Percentiles rank a stretch among this genome's conserved stretches.
Conservation (phyloP, 441 rosid species). For the Kokia cookei region DNA sequence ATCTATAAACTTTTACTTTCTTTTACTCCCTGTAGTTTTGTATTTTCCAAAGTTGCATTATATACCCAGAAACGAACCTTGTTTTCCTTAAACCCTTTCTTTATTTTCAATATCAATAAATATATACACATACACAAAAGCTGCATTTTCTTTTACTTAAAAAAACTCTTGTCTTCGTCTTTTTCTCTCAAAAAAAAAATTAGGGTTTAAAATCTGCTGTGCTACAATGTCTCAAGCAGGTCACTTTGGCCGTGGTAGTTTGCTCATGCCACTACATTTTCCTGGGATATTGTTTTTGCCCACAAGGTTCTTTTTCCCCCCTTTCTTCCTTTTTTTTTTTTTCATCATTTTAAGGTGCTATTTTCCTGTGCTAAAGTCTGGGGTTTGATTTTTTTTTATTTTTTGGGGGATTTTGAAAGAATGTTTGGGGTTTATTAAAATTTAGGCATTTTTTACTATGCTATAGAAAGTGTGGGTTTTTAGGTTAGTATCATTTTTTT, state of each 20-base stretch:
- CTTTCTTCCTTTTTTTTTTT: not conserved
- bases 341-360: not conserved
- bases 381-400: not conserved
- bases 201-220: slow-evolving; percentile 30
- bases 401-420: not conserved
- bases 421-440: not conserved
- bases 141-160: not conserved
- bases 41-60: not conserved
- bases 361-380: not conserved
- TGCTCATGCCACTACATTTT: slow-evolving; percentile 9
- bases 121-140: not conserved
- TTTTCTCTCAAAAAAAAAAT: not conserved
- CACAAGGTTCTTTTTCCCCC: slow-evolving; percentile 17
- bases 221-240: slow-evolving; percentile 11
- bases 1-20: not conserved
- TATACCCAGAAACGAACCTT: not conserved
- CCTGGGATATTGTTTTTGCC: slow-evolving; percentile 14
- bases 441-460: not conserved
- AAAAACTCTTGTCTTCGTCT: not conserved
- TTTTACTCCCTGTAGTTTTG: not conserved
- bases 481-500: not conserved
- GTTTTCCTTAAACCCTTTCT: not conserved
- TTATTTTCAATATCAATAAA: not conserved
- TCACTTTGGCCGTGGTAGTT: slow-evolving; percentile 15
- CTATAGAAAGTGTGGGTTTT: not conserved